A percentile compares a stretch with the other conserved stretches of the same genome.
phyloP scores from a whole-genome alignment of 768 basidiomycete genomes.

The Hericium alpestre region DNA sequence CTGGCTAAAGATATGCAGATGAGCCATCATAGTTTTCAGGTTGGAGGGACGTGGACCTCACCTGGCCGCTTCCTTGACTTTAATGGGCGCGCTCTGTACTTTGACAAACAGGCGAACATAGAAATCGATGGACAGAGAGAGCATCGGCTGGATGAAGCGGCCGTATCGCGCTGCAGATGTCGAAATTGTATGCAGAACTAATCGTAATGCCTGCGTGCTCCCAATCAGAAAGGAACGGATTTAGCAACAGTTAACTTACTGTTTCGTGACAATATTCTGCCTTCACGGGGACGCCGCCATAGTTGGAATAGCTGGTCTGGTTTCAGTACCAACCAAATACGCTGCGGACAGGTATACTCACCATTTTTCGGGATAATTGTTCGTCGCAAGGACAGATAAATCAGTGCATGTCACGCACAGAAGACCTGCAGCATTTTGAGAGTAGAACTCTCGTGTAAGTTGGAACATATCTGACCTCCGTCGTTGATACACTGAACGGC shows the following conservation, averaged over 20 bases:
- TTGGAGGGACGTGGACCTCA: slow-evolving; percentile 16
- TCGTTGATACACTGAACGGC: slow-evolving; percentile 84
- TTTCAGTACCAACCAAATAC: background rate
- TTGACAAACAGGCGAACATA: slow-evolving; percentile 89
- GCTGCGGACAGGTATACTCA: slow-evolving; percentile 18
- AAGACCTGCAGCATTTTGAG: slow-evolving; percentile 43
- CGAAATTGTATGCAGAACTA: slow-evolving; percentile 80
- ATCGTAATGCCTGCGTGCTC: slow-evolving; percentile 63
- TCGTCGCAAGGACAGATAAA: slow-evolving; percentile 83
- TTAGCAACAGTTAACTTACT: slow-evolving; percentile 31
- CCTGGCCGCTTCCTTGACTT: slow-evolving; percentile 57
- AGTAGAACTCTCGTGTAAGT: background rate
- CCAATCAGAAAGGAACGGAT: background rate
- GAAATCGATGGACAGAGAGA: slow-evolving; percentile 93
- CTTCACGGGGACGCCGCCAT: slow-evolving; percentile 82
- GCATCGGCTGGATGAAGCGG: slow-evolving; percentile 77
- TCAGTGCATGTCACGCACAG: slow-evolving; percentile 97
- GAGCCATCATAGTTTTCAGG: background rate
- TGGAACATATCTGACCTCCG: slow-evolving; percentile 46
- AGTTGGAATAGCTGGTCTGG: slow-evolving; percentile 72
- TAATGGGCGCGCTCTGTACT: slow-evolving; percentile 57
- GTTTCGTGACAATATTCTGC: slow-evolving; percentile 95
- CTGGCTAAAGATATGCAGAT: slow-evolving; percentile 42
- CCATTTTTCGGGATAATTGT: slow-evolving; percentile 97
- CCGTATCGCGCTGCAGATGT: slow-evolving; percentile 88